Conservation (phyloP, 805 yeast genomes). For the Candida verbasci region DNA sequence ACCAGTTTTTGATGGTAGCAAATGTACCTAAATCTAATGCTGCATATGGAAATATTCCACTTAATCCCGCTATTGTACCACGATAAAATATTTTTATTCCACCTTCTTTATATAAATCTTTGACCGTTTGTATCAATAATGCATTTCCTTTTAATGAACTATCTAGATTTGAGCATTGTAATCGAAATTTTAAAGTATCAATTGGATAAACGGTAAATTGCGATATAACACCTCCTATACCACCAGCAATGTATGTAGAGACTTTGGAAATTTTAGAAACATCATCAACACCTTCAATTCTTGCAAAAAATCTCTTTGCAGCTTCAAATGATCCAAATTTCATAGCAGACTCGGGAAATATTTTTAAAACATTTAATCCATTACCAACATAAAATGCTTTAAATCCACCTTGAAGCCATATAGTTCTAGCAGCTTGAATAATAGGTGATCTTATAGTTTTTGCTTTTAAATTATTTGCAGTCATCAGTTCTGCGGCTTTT, state of each 20-base stretch:
- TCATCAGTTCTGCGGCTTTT: conserved; percentile 19
- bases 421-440: conserved; percentile 70
- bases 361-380: conserved; percentile 88
- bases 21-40: conserved; percentile 95
- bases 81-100: conserved; percentile 78
- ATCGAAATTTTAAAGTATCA: conserved; percentile 88
- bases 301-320: conserved; percentile 69
- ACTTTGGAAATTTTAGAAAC: conserved; percentile 64
- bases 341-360: conserved; percentile 96
- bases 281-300: conserved; percentile 71
- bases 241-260: conserved; percentile 90
- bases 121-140: conserved; percentile 63
- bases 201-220: conserved; percentile 93
- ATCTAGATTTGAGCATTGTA: conserved; percentile 86
- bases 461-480: conserved; percentile 28
- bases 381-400: conserved; percentile 91
- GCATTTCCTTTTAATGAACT: conserved; percentile 56
- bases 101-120: conserved; percentile 72
- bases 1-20: conserved; percentile 76
- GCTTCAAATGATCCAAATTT: conserved; percentile 95
- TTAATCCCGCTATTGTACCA: conserved; percentile 85
- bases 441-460: conserved; percentile 65
- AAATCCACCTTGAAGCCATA: conserved; percentile 87
- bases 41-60: conserved; percentile 97
- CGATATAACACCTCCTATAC: conserved; percentile 90